Conservation (phyloP, 2,329 filamentous ascomycete genomes). For the Talaromyces verruculosus region DNA sequence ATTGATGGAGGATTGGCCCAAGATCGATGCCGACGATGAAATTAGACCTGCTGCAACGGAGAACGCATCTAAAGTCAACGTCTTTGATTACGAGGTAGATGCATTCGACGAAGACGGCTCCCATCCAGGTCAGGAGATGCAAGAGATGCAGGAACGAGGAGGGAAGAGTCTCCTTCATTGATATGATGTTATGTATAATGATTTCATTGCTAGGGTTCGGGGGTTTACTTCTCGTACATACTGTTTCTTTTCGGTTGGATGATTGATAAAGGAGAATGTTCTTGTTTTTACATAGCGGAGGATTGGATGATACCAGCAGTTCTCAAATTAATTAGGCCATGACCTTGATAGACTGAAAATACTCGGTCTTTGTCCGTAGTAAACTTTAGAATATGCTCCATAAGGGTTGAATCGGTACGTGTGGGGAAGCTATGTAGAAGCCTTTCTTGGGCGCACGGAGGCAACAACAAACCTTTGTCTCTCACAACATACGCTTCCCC, state of each 20-base stretch:
- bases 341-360: background rate
- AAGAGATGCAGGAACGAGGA: conserved; percentile 34
- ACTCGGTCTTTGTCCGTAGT: background rate
- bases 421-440: background rate
- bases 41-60: conserved; percentile 6
- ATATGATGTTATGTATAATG: conserved; percentile 6
- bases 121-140: conserved; percentile 39
- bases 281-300: background rate
- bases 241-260: background rate
- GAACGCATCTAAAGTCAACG: conserved; percentile 32
- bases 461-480: background rate
- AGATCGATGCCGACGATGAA: conserved; percentile 17
- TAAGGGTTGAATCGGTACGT: background rate
- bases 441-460: background rate
- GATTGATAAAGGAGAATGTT: background rate
- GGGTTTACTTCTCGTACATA: conserved; percentile 7
- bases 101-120: conserved; percentile 36
- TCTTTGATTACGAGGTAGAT: conserved; percentile 42
- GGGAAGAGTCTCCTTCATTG: conserved; percentile 21
- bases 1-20: conserved; percentile 16
- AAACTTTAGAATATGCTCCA: background rate
- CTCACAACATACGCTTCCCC: background rate
- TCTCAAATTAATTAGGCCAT: background rate
- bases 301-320: conserved; percentile 8
- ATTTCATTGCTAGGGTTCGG: background rate